Conservation (phyloP, 2,329 filamentous ascomycete species). For the Laburnicola sp. region DNA sequence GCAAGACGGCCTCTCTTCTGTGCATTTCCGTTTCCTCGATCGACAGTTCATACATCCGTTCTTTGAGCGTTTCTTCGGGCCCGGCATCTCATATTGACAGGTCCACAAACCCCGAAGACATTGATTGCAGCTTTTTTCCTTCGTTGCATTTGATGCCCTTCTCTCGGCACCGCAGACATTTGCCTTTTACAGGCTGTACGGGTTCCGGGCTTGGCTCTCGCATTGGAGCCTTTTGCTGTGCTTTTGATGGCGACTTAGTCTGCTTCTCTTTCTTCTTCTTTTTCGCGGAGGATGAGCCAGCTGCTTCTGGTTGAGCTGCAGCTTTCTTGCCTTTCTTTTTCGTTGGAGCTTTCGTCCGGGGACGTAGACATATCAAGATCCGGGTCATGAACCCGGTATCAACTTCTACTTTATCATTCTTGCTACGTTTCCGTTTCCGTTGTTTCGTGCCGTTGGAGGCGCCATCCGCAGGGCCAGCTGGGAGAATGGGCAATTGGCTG, state of each 20-base stretch:
- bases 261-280: slow-evolving; percentile 23
- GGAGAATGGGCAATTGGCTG: slow-evolving; percentile 12
- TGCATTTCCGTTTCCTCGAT: slow-evolving; percentile 35
- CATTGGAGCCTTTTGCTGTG: slow-evolving; percentile 16
- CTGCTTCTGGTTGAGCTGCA: slow-evolving; percentile 9
- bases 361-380: slow-evolving; percentile 29
- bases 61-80: slow-evolving; percentile 30
- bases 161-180: slow-evolving; percentile 26
- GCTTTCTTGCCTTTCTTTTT: slow-evolving; percentile 30
- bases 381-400: slow-evolving; percentile 14
- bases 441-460: slow-evolving; percentile 14
- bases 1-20: slow-evolving; percentile 36
- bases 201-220: slow-evolving; percentile 9
- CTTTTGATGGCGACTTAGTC: slow-evolving; percentile 18
- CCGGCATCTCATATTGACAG: slow-evolving; percentile 30
- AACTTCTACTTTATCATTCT: slow-evolving; percentile 18
- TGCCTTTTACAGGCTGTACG: slow-evolving; percentile 17
- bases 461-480: slow-evolving; percentile 4
- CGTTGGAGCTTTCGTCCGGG: slow-evolving; percentile 19
- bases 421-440: slow-evolving; percentile 24
- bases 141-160: slow-evolving; percentile 40
- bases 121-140: slow-evolving; percentile 33
- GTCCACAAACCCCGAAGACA: slow-evolving; percentile 34
- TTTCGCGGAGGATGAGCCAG: slow-evolving; percentile 15
- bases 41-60: slow-evolving; percentile 37